These are phyloP conservation scores for Lentinula guzmanii DNA, from an alignment of 768 basidiomycete species.

Conservation along the genomic window DNA sequence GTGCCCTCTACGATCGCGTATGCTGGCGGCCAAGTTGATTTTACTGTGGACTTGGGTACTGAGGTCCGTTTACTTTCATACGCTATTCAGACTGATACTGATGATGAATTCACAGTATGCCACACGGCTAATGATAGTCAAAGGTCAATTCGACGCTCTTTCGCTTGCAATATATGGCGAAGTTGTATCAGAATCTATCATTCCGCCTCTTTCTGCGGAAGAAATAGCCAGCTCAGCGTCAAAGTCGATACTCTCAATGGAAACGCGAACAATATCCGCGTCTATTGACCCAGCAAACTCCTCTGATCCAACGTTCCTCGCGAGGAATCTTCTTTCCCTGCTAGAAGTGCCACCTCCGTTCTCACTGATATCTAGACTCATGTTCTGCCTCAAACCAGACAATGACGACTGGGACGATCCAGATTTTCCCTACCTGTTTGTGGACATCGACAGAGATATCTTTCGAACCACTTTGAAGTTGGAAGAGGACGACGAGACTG, in stretches of 20 bases:
- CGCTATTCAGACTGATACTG: slow-evolving; percentile 5
- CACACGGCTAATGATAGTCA: slow-evolving; percentile 76
- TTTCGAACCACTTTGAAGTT: slow-evolving; percentile 25
- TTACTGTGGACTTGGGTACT: slow-evolving; percentile 59
- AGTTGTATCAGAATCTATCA: slow-evolving; percentile 36
- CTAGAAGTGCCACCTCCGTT: slow-evolving; percentile 61
- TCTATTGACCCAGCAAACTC: slow-evolving; percentile 57
- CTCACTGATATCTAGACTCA: slow-evolving; percentile 58
- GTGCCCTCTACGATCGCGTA: slow-evolving; percentile 70
- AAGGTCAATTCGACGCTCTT: slow-evolving; percentile 62
- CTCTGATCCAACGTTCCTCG: slow-evolving; percentile 55
- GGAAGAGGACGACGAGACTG: slow-evolving; percentile 23
- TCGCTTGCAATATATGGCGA: slow-evolving; percentile 64
- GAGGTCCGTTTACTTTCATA: slow-evolving; percentile 35
- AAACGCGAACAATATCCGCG: slow-evolving; percentile 36
- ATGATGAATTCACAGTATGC: slow-evolving; percentile 40
- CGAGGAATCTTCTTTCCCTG: slow-evolving; percentile 53
- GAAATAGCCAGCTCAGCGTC: slow-evolving; percentile 21
- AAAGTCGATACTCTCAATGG: slow-evolving; percentile 25
- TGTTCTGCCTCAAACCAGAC: slow-evolving; percentile 75
- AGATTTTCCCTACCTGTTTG: slow-evolving; percentile 65
- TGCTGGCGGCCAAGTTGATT: slow-evolving; percentile 62
- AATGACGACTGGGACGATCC: slow-evolving; percentile 78
- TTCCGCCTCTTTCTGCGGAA: slow-evolving; percentile 29
- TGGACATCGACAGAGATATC: slow-evolving; percentile 34